phyloP scores from a whole-genome alignment of 139 green algal genomes.

The Volvox africanus region DNA sequence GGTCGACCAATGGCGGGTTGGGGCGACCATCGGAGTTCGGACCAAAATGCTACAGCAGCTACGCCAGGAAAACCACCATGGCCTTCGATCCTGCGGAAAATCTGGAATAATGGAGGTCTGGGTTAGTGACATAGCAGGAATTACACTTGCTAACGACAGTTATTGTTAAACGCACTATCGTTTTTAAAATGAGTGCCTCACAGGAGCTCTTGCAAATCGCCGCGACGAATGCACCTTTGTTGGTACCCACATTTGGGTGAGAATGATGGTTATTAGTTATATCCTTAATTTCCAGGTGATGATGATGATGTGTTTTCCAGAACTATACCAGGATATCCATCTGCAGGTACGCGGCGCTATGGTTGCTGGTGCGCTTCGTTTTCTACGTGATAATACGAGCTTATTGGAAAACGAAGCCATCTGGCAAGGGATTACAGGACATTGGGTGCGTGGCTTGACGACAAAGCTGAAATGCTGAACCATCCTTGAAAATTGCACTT shows the following conservation, averaged over 20 bases:
- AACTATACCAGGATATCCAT: too few species aligned
- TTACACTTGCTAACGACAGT: not conserved
- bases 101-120: too few species aligned
- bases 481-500: too few species aligned
- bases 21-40: too few species aligned
- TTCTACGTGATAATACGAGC: not conserved
- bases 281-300: too few species aligned
- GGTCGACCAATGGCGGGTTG: too few species aligned
- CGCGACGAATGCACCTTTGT: not conserved
- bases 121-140: too few species aligned
- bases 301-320: too few species aligned
- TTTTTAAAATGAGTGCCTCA: not conserved
- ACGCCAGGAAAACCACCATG: too few species aligned
- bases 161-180: not conserved
- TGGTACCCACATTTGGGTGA: conserved; percentile 6
- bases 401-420: not conserved
- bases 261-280: not conserved
- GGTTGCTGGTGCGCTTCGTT: not conserved
- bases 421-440: conserved; percentile 15
- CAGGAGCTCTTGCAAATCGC: conserved; percentile 8
- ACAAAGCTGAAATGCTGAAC: not conserved
- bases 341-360: not conserved
- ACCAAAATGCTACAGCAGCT: too few species aligned
- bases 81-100: too few species aligned
- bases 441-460: not conserved